Evolutionary conservation across 2,329 filamentous ascomycete species (phyloP).

Genomic region (Ceratocystis harringtonii): DNA sequence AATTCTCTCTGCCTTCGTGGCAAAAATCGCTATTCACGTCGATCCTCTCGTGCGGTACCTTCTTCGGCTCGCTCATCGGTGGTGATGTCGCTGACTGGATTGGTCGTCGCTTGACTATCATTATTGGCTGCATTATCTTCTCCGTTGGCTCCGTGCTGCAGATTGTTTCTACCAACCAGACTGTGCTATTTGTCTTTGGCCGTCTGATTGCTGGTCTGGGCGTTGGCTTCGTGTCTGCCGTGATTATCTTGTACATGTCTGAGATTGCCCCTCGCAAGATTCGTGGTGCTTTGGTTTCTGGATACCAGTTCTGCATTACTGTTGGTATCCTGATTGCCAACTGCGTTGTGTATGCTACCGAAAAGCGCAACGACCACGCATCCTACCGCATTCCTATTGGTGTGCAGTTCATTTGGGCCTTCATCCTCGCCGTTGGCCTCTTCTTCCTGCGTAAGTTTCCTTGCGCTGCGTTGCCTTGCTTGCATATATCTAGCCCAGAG

Average conservation of each 20-base stretch:
- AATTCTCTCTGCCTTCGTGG: conserved; percentile 19
- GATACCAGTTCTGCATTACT: conserved; percentile 74
- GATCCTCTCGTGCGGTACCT: conserved; percentile 63
- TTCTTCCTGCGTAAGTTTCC: conserved; percentile 43
- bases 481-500: neutral
- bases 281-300: conserved; percentile 61
- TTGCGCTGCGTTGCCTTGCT: neutral
- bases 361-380: conserved; percentile 44
- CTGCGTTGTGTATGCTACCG: conserved; percentile 56
- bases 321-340: conserved; percentile 63
- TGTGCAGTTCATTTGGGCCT: conserved; percentile 66
- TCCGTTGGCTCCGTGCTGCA: conserved; percentile 53
- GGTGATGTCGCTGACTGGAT: conserved; percentile 64
- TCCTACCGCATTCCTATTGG: conserved; percentile 70
- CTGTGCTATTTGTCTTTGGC: conserved; percentile 51
- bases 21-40: conserved; percentile 49
- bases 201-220: conserved; percentile 63
- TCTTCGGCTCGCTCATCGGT: conserved; percentile 63
- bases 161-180: conserved; percentile 34
- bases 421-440: conserved; percentile 59
- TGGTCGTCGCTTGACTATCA: conserved; percentile 58
- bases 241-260: conserved; percentile 77
- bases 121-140: conserved; percentile 58
- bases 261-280: conserved; percentile 64
- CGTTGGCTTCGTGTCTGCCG: conserved; percentile 66